Conservation (phyloP, 495 filamentous ascomycete genomes). For the Penicillium ochrochloron region DNA sequence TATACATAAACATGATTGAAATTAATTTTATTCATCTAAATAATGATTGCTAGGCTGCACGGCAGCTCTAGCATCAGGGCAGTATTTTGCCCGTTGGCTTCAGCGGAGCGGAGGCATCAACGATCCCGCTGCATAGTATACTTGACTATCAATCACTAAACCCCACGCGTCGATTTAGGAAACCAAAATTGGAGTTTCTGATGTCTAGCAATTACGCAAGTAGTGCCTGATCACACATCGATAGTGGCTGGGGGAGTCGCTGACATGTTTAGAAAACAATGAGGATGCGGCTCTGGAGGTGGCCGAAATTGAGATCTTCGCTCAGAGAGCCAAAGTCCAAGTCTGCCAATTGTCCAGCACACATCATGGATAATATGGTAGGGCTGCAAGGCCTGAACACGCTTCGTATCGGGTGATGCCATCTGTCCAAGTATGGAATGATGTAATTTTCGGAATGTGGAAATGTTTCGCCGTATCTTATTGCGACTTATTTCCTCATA, state of each 20-base stretch:
- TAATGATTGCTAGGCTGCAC: background rate
- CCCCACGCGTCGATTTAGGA: background rate
- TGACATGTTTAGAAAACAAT: background rate
- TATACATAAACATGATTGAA: background rate
- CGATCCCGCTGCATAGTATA: background rate
- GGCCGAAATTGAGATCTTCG: background rate
- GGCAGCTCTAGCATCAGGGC: background rate
- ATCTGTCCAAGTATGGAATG: background rate
- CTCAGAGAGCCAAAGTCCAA: background rate
- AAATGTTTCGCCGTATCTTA: background rate
- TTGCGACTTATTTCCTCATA: conserved; percentile 48
- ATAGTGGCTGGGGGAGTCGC: background rate
- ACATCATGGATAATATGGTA: background rate
- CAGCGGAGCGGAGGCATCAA: background rate
- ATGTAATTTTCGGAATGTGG: background rate
- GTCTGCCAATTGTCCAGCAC: background rate
- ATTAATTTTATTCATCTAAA: background rate
- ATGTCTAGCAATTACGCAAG: background rate
- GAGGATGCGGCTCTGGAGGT: background rate
- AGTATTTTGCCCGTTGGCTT: background rate
- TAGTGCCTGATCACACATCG: background rate
- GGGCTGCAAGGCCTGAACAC: background rate
- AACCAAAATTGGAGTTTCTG: background rate
- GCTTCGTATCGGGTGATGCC: background rate
- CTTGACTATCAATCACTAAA: background rate